phyloP scores from a whole-genome alignment of 2,329 filamentous ascomycete species.

The Westerdykella ornata region DNA sequence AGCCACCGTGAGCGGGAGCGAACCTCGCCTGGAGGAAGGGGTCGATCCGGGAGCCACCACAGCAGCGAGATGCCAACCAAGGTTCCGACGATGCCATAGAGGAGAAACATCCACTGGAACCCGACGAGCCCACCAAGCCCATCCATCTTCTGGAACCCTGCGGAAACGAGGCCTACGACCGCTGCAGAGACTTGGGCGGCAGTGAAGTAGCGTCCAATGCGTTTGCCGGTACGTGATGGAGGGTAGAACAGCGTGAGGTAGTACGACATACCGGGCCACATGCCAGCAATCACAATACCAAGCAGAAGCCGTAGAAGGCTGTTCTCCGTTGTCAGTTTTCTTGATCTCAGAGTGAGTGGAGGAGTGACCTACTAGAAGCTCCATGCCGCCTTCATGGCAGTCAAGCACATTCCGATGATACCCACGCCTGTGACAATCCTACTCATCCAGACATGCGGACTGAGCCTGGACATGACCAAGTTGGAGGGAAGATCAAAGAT shows the following conservation, averaged over 20 bases:
- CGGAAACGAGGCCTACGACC: slow-evolving; percentile 81
- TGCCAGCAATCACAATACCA: slow-evolving; percentile 80
- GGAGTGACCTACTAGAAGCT: slow-evolving; percentile 60
- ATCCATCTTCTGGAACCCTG: slow-evolving; percentile 89
- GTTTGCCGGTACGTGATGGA: slow-evolving; percentile 75
- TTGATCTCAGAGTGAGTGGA: neutral
- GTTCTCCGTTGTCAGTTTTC: neutral
- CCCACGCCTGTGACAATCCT: slow-evolving; percentile 84
- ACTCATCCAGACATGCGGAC: slow-evolving; percentile 85
- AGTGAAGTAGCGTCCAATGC: slow-evolving; percentile 85
- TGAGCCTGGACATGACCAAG: slow-evolving; percentile 77
- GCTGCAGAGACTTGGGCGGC: slow-evolving; percentile 83
- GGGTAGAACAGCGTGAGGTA: slow-evolving; percentile 91
- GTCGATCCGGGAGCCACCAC: slow-evolving; percentile 88
- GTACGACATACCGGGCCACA: slow-evolving; percentile 95
- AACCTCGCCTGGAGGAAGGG: slow-evolving; percentile 62
- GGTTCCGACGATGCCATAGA: slow-evolving; percentile 72
- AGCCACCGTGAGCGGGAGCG: slow-evolving; percentile 48
- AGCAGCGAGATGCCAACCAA: slow-evolving; percentile 65
- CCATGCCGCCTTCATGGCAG: slow-evolving; percentile 74
- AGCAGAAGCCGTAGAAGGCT: slow-evolving; percentile 74
- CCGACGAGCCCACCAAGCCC: slow-evolving; percentile 67
- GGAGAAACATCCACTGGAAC: slow-evolving; percentile 87
- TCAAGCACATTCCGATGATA: slow-evolving; percentile 74
- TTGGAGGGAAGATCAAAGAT: slow-evolving; percentile 86